Evolutionary conservation across 352 stramenopile genomes (phyloP).

Genomic region (Phytophthora megakarya): DNA sequence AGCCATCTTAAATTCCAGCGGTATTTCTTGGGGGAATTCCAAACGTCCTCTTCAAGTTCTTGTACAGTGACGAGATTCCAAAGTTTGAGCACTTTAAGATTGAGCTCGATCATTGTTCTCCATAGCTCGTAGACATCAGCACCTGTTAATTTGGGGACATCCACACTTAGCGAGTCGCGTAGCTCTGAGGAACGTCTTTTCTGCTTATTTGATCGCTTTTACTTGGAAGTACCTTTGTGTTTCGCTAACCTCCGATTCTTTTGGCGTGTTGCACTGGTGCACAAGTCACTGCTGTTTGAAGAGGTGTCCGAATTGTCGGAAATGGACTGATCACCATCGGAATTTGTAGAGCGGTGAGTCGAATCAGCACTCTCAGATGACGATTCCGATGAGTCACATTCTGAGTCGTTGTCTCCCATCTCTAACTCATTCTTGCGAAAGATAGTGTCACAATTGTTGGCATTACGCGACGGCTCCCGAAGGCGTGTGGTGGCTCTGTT

Average conservation of each 20-base stretch:
- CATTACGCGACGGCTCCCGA: background rate
- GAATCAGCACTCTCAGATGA: too few relatives aligned
- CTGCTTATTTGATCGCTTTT: background rate
- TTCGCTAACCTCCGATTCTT: background rate
- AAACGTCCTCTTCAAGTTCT: background rate
- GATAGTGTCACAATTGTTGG: too few relatives aligned
- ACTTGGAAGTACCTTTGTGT: background rate
- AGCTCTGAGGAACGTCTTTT: background rate
- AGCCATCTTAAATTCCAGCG: background rate
- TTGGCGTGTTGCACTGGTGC: too few relatives aligned
- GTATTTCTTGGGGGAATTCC: background rate
- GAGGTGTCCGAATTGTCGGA: too few relatives aligned
- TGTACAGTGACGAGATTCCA: background rate
- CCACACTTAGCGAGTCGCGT: background rate
- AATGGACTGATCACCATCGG: too few relatives aligned
- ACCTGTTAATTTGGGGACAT: background rate
- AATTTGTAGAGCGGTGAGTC: too few relatives aligned
- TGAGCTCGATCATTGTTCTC: slow-evolving; percentile 1
- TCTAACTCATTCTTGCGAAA: too few relatives aligned
- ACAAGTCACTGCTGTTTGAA: too few relatives aligned
- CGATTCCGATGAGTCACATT: too few relatives aligned
- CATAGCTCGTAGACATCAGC: slow-evolving; percentile 1
- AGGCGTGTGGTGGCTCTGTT: background rate
- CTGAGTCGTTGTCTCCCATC: too few relatives aligned
- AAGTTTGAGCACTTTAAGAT: background rate